A percentile compares a stretch with the other conserved stretches of the same genome.
These are phyloP conservation scores for Candida saitoana DNA, from an alignment of 805 yeast genomes.

Conservation along the genomic window DNA sequence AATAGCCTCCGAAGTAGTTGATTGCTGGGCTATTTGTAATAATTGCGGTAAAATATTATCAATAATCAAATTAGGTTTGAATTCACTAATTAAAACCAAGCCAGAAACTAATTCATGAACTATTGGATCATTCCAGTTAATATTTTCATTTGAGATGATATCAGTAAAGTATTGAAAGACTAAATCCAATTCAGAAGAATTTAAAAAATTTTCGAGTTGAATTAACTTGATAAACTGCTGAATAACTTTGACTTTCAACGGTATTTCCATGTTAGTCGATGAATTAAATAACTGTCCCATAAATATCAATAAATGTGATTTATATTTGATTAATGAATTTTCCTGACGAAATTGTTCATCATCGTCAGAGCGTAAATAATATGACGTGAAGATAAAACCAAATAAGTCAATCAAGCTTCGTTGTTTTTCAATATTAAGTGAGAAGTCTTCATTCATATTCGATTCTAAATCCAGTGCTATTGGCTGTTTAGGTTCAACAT, in stretches of 20 bases:
- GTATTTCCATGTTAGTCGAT: slow-evolving; percentile 63
- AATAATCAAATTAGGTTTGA: slow-evolving; percentile 10
- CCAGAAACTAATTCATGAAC: slow-evolving; percentile 53
- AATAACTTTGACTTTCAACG: slow-evolving; percentile 63
- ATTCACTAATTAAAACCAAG: slow-evolving; percentile 43
- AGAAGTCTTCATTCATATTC: slow-evolving; percentile 19
- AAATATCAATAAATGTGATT: slow-evolving; percentile 65
- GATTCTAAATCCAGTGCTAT: slow-evolving; percentile 7
- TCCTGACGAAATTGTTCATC: slow-evolving; percentile 10
- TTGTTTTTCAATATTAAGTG: slow-evolving; percentile 51
- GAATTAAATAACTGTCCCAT: slow-evolving; percentile 68
- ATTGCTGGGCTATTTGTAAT: slow-evolving; percentile 17
- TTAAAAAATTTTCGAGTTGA: slow-evolving; percentile 46
- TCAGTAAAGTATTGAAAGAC: slow-evolving; percentile 65
- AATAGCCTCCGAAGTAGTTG: slow-evolving; percentile 6
- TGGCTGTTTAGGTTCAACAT: slow-evolving; percentile 15
- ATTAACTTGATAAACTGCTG: slow-evolving; percentile 60
- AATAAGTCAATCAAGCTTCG: slow-evolving; percentile 56
- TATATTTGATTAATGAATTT: slow-evolving; percentile 43
- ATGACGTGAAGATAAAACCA: slow-evolving; percentile 50
- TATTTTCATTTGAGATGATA: slow-evolving; percentile 46
- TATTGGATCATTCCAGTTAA: slow-evolving; percentile 43
- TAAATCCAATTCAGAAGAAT: slow-evolving; percentile 52
- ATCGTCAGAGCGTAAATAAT: slow-evolving; percentile 23
- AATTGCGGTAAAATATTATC: slow-evolving; percentile 28